These are phyloP conservation scores for Clavispora vitiphila DNA, from an alignment of 805 yeast genomes.

Conservation along the genomic window DNA sequence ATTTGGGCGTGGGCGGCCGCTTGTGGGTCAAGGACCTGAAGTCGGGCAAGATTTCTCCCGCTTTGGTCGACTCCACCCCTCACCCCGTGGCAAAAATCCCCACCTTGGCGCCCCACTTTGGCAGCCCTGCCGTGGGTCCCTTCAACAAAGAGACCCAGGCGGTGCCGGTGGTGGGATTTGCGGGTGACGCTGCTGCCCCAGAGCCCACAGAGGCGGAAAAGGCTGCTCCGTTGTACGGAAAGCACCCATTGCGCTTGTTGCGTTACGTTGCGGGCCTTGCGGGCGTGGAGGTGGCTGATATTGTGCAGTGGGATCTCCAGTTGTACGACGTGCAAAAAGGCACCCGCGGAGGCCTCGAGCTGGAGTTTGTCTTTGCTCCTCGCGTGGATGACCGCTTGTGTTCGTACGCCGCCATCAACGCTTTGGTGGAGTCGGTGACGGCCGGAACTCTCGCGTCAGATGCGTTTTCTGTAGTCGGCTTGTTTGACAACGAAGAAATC, in stretches of 20 bases:
- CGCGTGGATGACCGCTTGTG: slow-evolving; percentile 83
- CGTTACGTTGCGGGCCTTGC: slow-evolving; percentile 65
- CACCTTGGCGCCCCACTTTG: slow-evolving; percentile 84
- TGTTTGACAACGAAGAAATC: slow-evolving; percentile 79
- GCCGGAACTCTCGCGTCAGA: slow-evolving; percentile 22
- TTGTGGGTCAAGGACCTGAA: slow-evolving; percentile 44
- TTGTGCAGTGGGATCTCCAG: slow-evolving; percentile 70
- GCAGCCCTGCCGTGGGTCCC: slow-evolving; percentile 60
- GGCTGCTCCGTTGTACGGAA: slow-evolving; percentile 59
- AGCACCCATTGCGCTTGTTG: slow-evolving; percentile 62
- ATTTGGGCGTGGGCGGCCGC: slow-evolving; percentile 79
- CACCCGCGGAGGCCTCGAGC: slow-evolving; percentile 66
- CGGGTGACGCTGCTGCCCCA: slow-evolving; percentile 33
- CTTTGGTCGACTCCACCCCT: slow-evolving; percentile 54
- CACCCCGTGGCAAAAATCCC: slow-evolving; percentile 78
- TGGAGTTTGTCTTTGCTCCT: slow-evolving; percentile 76
- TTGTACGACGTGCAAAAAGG: slow-evolving; percentile 80
- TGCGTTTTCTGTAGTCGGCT: slow-evolving; percentile 53
- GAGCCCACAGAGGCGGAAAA: slow-evolving; percentile 54
- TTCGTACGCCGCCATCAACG: slow-evolving; percentile 64
- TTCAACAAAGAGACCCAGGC: slow-evolving; percentile 74
- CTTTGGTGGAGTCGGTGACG: slow-evolving; percentile 42
- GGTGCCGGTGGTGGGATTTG: slow-evolving; percentile 71
- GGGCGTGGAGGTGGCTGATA: slow-evolving; percentile 52
- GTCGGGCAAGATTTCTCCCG: slow-evolving; percentile 32